Base-by-base conservation (phyloP, 495 filamentous ascomycete species). In the Barbatosphaeria neglecta region DNA sequence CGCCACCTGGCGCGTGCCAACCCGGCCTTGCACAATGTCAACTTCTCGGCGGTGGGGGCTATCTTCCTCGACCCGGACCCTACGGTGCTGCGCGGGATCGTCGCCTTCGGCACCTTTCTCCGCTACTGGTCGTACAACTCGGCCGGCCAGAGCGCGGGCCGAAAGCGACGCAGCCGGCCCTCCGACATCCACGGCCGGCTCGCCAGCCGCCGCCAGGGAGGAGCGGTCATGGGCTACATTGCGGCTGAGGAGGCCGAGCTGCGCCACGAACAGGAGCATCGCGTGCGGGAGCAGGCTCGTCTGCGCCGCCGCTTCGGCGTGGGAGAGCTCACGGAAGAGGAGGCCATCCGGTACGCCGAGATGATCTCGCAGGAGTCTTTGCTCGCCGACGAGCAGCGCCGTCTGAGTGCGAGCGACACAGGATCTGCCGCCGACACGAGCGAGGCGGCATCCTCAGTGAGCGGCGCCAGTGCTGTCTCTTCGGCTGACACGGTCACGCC, bases 111-210 rank as follows among this genome's bases (percentile, higher is more conserved):
- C 31, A 84, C 83, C 0, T 82, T 90, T 59, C 67, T 98, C 8
- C 82, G 87, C 27, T 96, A 89, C 59, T 98, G 92, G 92, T 82
- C 83, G 16, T 96, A 94, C 59, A 94, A 86, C 57, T 90, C 89
- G 4, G 67, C 63, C 0, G 55, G 53, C n/a, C 65, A 69, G 24
- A 28, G 53, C 1, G 45, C 64, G 13, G 64, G 73, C 38, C 66
- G 67, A 3, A 73, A 71, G 52, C 69, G 73, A 0, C 69, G 62
- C 11, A 50, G 58, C 19, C 66, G 69, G 9, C 68, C 69, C 44
- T 60, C 63, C 1, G 67, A 72, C 43, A 55, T 65, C 16, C 67
- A 74, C 35, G 64, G 65, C 35, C 64, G 67, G 4, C 50, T 57
- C 13, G 53, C 56, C 11, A 57, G 52, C 37, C 64, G 70, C 44